Percentiles rank a stretch among this genome's conserved stretches.
Conservation (phyloP, 495 filamentous ascomycete species). For the Talaromyces proteolyticus region DNA sequence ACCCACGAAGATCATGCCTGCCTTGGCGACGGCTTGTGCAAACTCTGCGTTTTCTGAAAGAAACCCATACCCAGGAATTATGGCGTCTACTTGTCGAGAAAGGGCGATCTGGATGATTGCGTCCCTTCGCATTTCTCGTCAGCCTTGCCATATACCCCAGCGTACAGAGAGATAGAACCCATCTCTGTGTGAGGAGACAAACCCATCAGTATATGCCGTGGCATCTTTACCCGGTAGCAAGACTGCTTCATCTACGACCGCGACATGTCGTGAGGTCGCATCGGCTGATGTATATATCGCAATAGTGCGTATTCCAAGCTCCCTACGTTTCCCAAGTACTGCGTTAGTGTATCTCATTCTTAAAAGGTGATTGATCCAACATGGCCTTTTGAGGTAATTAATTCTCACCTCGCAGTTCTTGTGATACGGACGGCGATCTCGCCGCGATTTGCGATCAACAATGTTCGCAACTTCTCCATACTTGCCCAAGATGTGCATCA, state of each 20-base stretch:
- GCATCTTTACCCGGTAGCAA: constrained; percentile 37
- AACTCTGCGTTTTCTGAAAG: constrained; percentile 55
- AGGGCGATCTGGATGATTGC: constrained; percentile 44
- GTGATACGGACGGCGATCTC: constrained; percentile 50
- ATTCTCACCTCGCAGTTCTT: constrained; percentile 27
- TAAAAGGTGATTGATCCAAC: too few relatives aligned
- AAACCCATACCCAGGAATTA: constrained; percentile 55
- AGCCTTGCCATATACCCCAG: neutral
- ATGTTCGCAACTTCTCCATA: constrained; percentile 33
- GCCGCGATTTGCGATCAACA: constrained; percentile 49
- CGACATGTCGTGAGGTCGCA: constrained; percentile 48
- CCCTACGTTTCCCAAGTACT: too few relatives aligned
- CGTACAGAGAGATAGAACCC: neutral
- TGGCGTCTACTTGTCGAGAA: constrained; percentile 31
- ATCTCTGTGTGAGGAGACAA: constrained; percentile 2
- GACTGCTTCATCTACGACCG: constrained; percentile 43
- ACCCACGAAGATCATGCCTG: constrained; percentile 50
- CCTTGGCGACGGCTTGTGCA: constrained; percentile 34
- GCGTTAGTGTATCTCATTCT: too few relatives aligned
- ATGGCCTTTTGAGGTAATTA: too few relatives aligned
- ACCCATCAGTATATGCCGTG: constrained; percentile 43
- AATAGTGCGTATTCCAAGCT: constrained; percentile 40
- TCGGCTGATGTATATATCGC: constrained; percentile 51
- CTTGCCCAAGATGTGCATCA: too few relatives aligned
- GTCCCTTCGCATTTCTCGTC: constrained; percentile 17